These are phyloP conservation scores for Planoprotostelium fungivorum DNA, from an alignment of 78 protist genomes.

Conservation along the genomic window DNA sequence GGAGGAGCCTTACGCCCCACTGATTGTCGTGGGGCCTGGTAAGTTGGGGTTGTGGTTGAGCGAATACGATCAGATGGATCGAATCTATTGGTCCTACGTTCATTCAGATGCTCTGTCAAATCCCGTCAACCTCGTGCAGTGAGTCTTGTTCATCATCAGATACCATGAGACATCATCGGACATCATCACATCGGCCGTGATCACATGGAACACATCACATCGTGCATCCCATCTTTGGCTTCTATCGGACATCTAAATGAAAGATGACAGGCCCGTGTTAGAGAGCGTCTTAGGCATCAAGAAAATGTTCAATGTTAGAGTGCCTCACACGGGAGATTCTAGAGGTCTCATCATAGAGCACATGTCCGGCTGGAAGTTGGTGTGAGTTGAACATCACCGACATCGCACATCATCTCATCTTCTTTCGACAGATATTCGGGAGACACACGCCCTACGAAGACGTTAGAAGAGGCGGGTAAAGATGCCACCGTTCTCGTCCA, in stretches of 20 bases:
- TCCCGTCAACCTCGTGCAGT: neutral
- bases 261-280: neutral
- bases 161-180: no score
- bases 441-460: slow-evolving; percentile 85
- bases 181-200: no score
- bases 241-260: no score
- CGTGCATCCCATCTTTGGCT: no score
- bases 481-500: slow-evolving; percentile 76
- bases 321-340: slow-evolving; percentile 62
- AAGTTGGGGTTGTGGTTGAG: slow-evolving; percentile 25
- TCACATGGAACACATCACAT: no score
- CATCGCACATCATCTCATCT: neutral
- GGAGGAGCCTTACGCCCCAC: neutral
- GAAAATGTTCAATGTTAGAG: slow-evolving; percentile 29
- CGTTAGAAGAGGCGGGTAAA: slow-evolving; percentile 27
- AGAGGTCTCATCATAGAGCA: slow-evolving; percentile 53
- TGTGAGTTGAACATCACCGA: slow-evolving; percentile 2
- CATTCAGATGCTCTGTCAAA: neutral
- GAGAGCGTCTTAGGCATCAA: neutral
- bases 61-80: neutral
- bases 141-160: no score
- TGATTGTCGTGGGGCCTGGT: slow-evolving; percentile 26
- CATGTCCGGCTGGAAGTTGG: slow-evolving; percentile 34
- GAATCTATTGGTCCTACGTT: slow-evolving; percentile 8
- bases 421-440: slow-evolving; percentile 73